A percentile compares a stretch with the other conserved stretches of the same genome.
phyloP scores from a whole-genome alignment of 768 basidiomycete genomes.

The Termitomyces sp. region DNA sequence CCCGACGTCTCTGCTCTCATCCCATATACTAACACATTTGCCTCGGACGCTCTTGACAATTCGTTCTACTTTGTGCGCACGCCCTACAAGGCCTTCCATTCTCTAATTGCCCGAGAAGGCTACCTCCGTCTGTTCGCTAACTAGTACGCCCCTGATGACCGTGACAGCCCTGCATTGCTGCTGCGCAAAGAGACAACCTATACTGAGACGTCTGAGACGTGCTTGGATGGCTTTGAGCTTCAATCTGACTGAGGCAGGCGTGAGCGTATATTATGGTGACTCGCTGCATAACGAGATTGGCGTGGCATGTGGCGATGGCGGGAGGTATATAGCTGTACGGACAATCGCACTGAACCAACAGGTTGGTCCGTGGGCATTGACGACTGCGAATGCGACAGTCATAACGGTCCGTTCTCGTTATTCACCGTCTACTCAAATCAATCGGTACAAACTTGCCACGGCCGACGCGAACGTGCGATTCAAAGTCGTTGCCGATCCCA shows the following conservation, averaged over 20 bases:
- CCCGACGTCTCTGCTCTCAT: slow-evolving; percentile 19
- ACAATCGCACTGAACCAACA: slow-evolving; percentile 24
- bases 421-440: slow-evolving; percentile 6
- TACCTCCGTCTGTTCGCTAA: slow-evolving; percentile 27
- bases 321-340: slow-evolving; percentile 21
- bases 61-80: slow-evolving; percentile 33
- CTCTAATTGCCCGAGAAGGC: slow-evolving; percentile 20
- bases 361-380: slow-evolving; percentile 29
- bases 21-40: slow-evolving; percentile 24
- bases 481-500: slow-evolving; percentile 22
- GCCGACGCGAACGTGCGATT: slow-evolving; percentile 21
- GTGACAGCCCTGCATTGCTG: slow-evolving; percentile 23
- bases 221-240: slow-evolving; percentile 24
- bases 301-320: slow-evolving; percentile 18
- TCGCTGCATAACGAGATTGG: slow-evolving; percentile 32
- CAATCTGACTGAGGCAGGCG: slow-evolving; percentile 29
- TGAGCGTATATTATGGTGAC: slow-evolving; percentile 30
- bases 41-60: slow-evolving; percentile 19
- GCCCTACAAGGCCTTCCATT: slow-evolving; percentile 31
- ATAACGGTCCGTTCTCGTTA: slow-evolving; percentile 17
- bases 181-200: slow-evolving; percentile 32
- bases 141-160: slow-evolving; percentile 17
- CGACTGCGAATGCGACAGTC: slow-evolving; percentile 22
- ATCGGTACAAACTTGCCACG: slow-evolving; percentile 13
- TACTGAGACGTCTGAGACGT: slow-evolving; percentile 30